Evolutionary conservation across 1,139 yeast species (phyloP), one percentile per base, ranked within the genome.

Genomic region (Yamadazyma triangularis): DNA sequence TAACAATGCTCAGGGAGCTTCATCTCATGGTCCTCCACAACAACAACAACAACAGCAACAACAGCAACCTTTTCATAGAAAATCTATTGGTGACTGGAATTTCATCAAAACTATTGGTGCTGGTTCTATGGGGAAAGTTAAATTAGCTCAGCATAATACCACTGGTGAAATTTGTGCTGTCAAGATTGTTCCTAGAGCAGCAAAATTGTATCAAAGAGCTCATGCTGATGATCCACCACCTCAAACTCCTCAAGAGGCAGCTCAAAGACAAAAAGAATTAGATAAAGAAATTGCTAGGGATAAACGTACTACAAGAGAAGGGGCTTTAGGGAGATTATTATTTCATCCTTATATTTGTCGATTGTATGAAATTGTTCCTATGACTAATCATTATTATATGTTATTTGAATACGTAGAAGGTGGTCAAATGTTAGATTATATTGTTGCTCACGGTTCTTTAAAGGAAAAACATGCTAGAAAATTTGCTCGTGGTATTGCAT

Each of bases 91-190:
- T 12, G 96, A 93, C 45, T 91, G 98, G 98, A 94, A 86, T 48
- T 89, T 91, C 47, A 73, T 87, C 38, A 88, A 88, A 54, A 88
- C 96, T 1, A 86, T 91, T 29, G 99, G 99, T 30, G 96, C 97
- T 4, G 98, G 99, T 3, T 86, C 96, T 1, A 91, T 93, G 98
- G 99, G 99, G 35, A 94, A 91, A 56, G 99, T 91, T 31, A 93
- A 93, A 57, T 67, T 91, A 28, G 97, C 97, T 2, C 82, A 78
- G 47, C 95, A 89, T 60, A 76, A 84, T 42, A 56, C 77, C 24
- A 86, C 96, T 1, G 75, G 76, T 33, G 96, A 88, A 51, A 69
- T 84, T 16, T 88, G 96, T 58, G 97, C 91, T 1, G 84, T 84
- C 14, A 84, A 84, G 51, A 84, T 84, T 36, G 87, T 84, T 22